These are phyloP conservation scores for Phytophthora palmivora DNA, from an alignment of 352 stramenopile species.

Conservation along the genomic window DNA sequence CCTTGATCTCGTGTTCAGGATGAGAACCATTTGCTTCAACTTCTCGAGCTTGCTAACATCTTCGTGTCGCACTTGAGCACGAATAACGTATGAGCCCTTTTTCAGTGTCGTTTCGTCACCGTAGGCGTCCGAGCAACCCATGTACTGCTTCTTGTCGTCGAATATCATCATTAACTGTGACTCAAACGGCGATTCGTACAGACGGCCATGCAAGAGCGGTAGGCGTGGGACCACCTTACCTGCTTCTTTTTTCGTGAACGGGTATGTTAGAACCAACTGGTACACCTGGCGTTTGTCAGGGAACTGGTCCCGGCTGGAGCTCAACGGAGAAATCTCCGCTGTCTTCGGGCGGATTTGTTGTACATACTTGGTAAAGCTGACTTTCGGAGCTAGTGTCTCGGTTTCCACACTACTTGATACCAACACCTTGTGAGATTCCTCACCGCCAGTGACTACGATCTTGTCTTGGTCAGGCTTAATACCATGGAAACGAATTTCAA, in stretches of 20 bases:
- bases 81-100: conserved; percentile 86
- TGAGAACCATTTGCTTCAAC: conserved; percentile 82
- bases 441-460: conserved; percentile 68
- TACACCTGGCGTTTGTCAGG: conserved; percentile 90
- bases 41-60: conserved; percentile 84
- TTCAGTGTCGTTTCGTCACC: conserved; percentile 83
- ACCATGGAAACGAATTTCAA: conserved; percentile 89
- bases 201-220: conserved; percentile 79
- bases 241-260: conserved; percentile 86
- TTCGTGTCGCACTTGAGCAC: conserved; percentile 82
- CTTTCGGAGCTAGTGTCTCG: conserved; percentile 77
- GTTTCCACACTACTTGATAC: conserved; percentile 75
- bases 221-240: conserved; percentile 86
- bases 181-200: conserved; percentile 96
- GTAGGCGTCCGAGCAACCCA: conserved; percentile 87
- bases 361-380: conserved; percentile 86
- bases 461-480: conserved; percentile 73
- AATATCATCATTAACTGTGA: conserved; percentile 94
- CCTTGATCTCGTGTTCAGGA: conserved; percentile 79
- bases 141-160: conserved; percentile 94
- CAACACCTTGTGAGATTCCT: conserved; percentile 78
- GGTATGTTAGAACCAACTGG: conserved; percentile 91
- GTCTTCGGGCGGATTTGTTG: conserved; percentile 83
- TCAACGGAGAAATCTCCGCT: conserved; percentile 81
- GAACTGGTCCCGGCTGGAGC: conserved; percentile 82